Percentiles rank a stretch among this genome's conserved stretches.
Conservation (phyloP, 139 green algal species). For the Limnomonas spitsbergensis region DNA sequence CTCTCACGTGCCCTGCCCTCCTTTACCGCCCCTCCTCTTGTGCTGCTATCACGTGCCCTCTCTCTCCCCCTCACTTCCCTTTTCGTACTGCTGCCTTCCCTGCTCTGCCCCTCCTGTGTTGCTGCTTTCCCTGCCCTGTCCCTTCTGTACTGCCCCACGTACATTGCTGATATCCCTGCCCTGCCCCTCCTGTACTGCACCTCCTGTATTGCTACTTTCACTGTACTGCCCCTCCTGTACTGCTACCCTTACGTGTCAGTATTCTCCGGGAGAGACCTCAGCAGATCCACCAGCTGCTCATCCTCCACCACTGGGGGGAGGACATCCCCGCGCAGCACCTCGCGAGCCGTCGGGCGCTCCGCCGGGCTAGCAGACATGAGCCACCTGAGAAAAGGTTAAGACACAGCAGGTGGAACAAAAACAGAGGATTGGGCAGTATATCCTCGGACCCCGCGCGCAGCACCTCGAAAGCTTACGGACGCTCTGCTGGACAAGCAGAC, state of each 20-base stretch:
- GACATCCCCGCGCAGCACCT: conserved; percentile 74
- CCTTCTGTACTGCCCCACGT: no score
- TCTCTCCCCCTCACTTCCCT: no score
- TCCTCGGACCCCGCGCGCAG: no score
- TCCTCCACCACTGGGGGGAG: conserved; percentile 78
- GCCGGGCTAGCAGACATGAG: conserved; percentile 69
- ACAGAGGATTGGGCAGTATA: not conserved
- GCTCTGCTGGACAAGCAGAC: conserved; percentile 63
- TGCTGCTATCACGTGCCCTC: no score
- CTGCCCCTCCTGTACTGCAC: no score
- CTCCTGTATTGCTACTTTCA: no score
- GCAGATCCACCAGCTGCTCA: conserved; percentile 76
- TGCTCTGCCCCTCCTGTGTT: no score
- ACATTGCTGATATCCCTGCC: no score
- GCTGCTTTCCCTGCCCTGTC: no score
- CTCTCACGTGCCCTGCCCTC: no score
- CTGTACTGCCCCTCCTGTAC: not conserved
- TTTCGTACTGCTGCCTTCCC: no score
- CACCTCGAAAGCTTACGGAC: conserved; percentile 72
- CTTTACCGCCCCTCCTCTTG: no score
- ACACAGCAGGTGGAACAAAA: not conserved
- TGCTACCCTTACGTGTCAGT: conserved; percentile 17
- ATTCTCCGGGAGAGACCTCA: conserved; percentile 76
- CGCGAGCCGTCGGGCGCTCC: conserved; percentile 67
- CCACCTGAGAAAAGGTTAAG: conserved; percentile 43